Evolutionary conservation across 106 monocot genomes (phyloP).

Genomic region (Apostasia shenzhenica): DNA sequence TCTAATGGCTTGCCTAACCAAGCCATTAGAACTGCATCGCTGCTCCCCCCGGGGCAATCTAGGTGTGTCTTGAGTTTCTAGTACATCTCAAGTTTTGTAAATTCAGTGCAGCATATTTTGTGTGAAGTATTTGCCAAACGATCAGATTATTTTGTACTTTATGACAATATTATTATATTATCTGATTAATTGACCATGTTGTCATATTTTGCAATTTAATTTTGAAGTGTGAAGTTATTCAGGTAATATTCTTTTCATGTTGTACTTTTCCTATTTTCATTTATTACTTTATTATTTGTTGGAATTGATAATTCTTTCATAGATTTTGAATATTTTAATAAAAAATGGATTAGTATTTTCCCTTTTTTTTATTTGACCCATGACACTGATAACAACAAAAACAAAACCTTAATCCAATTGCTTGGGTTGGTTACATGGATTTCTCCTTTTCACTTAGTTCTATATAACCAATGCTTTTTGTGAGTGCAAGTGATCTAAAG

Average conservation of each 20-base stretch:
- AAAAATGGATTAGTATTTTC: too few species aligned
- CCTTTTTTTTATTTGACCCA: too few species aligned
- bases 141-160: conserved; percentile 34
- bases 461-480: too few species aligned
- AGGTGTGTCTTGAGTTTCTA: conserved; percentile 95
- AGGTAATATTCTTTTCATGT: background rate
- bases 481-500: too few species aligned
- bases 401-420: too few species aligned
- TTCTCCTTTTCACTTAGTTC: too few species aligned
- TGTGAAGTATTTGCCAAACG: conserved; percentile 19
- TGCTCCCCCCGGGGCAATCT: conserved; percentile 98
- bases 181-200: conserved; percentile 1
- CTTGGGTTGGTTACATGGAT: too few species aligned
- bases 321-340: too few species aligned
- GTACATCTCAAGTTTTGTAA: conserved; percentile 39
- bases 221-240: background rate
- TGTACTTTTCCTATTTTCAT: background rate
- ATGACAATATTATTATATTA: conserved; percentile 7
- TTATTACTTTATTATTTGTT: background rate
- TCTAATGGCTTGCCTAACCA: conserved; percentile 59
- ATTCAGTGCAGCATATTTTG: conserved; percentile 23
- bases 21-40: conserved; percentile 60
- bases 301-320: too few species aligned
- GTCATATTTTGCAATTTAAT: conserved; percentile 4
- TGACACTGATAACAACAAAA: too few species aligned